Base-by-base conservation (phyloP, 345 rosid genomes). In the Balakata baccata region DNA sequence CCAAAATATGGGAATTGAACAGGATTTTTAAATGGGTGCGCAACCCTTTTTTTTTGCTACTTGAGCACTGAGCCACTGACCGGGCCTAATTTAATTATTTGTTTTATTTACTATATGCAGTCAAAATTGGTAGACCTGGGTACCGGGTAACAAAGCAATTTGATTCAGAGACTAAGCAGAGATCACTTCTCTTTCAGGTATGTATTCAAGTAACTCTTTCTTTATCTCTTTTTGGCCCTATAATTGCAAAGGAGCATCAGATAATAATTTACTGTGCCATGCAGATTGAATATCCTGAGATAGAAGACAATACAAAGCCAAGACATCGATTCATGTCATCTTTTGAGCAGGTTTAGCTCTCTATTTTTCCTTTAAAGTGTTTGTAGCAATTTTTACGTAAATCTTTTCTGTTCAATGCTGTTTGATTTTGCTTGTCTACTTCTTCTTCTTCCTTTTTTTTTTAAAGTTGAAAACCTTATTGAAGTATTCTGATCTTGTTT, bases 281-380 rank as follows among this genome's bases (percentile, higher is more conserved):
- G 66, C 81, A 94, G 97, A 95, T 95, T 74, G 99, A 95, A 67
- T 92, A 95, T 88, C 99, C 98, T 61, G 99, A 95, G 81, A 95
- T 95, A 77, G 99, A 91, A 79, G 99, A 92, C 76, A 86, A 87
- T 71, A 41, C 86, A 47, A 95, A 84, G 85, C 99, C 98, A 14
- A 88, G 94, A 73, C 97, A 91, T 69, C 89, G 98, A 64, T 93
- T 95, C 78, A 95, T 95, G 99, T 95, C 99, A 46, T 87, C 99
- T 50, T 90, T 73, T 84, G 97, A 95, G 86, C 98, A 94, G 98
- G 98, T 88, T 70, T 52, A 20, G 14, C 68, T 13, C 38, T n/a
- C 49, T 23, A 9, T 6, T 7, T 51, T 41, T 20, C 59, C 20
- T 46, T 18, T 23, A 20, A 22, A 58, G 23, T 38, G 61, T 56